A percentile compares a stretch with the other conserved stretches of the same genome.
phyloP scores from a whole-genome alignment of 2,329 filamentous ascomycete genomes.

The Ambrosiella cleistominuta region DNA sequence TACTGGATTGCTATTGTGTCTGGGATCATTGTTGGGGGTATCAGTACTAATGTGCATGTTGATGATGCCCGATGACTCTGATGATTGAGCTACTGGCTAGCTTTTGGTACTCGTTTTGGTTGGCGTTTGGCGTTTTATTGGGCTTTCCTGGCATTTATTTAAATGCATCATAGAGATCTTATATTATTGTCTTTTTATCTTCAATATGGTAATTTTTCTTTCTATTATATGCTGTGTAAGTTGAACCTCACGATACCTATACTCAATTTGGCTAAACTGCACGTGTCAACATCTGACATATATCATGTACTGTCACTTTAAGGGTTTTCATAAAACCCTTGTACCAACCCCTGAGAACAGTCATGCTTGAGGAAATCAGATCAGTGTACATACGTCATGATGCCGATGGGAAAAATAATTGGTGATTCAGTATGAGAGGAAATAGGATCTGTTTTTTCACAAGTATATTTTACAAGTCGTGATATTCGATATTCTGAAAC shows the following conservation, averaged over 20 bases:
- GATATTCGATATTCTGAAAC: no score
- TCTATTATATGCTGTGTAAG: not conserved
- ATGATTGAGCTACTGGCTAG: not conserved
- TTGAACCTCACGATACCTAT: not conserved
- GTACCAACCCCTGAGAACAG: no score
- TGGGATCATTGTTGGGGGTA: constrained; percentile 8
- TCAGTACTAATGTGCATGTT: constrained; percentile 7
- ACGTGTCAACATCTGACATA: not conserved
- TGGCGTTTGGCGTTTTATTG: not conserved
- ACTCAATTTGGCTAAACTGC: not conserved
- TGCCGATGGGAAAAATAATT: no score
- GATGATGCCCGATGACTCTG: constrained; percentile 5
- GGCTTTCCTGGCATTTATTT: not conserved
- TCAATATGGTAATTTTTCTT: not conserved
- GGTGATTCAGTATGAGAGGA: no score
- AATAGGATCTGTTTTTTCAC: no score
- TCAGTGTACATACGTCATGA: no score
- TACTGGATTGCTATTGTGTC: constrained; percentile 7
- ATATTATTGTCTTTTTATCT: not conserved
- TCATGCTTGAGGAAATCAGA: no score
- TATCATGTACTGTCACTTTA: not conserved
- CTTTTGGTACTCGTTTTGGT: not conserved
- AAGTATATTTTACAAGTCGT: no score
- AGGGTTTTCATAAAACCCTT: no score
- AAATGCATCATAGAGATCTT: constrained; percentile 12